phyloP scores from a whole-genome alignment of 108 stramenopile genomes.

The Skeletonema tropicum region DNA sequence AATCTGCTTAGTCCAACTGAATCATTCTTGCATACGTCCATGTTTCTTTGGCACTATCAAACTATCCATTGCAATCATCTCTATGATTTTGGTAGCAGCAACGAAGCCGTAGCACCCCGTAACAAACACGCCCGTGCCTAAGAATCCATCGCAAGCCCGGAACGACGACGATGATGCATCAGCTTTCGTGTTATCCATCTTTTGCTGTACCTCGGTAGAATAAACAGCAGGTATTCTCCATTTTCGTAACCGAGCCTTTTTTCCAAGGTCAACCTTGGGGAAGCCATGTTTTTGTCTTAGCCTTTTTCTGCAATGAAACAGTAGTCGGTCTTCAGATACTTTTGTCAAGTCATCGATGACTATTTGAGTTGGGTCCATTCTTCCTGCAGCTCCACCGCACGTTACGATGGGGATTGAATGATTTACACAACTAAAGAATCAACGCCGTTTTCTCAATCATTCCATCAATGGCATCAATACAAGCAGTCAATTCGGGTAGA shows the following conservation, averaged over 20 bases:
- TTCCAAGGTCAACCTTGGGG: constrained; percentile 48
- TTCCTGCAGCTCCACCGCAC: constrained; percentile 86
- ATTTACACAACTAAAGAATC: constrained; percentile 62
- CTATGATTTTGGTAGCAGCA: constrained; percentile 70
- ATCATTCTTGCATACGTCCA: background rate
- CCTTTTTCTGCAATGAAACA: constrained; percentile 62
- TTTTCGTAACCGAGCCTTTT: constrained; percentile 41
- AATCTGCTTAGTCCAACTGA: no score
- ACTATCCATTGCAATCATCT: constrained; percentile 76
- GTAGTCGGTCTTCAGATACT: constrained; percentile 61
- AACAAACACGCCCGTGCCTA: constrained; percentile 85
- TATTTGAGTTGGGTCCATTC: constrained; percentile 74
- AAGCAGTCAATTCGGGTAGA: constrained; percentile 51
- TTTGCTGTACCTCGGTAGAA: constrained; percentile 68
- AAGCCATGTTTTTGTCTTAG: constrained; percentile 78
- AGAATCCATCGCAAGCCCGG: constrained; percentile 74
- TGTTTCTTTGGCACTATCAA: constrained; percentile 54
- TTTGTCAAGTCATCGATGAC: constrained; percentile 68
- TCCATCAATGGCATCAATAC: constrained; percentile 84
- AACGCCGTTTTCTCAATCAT: constrained; percentile 71
- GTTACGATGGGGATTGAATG: constrained; percentile 73
- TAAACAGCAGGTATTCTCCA: constrained; percentile 78
- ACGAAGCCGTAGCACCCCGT: constrained; percentile 82
- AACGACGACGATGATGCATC: constrained; percentile 47
- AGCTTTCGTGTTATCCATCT: constrained; percentile 11